phyloP scores from a whole-genome alignment of 2,329 filamentous ascomycete genomes.

The Sphaerulina musiva region DNA sequence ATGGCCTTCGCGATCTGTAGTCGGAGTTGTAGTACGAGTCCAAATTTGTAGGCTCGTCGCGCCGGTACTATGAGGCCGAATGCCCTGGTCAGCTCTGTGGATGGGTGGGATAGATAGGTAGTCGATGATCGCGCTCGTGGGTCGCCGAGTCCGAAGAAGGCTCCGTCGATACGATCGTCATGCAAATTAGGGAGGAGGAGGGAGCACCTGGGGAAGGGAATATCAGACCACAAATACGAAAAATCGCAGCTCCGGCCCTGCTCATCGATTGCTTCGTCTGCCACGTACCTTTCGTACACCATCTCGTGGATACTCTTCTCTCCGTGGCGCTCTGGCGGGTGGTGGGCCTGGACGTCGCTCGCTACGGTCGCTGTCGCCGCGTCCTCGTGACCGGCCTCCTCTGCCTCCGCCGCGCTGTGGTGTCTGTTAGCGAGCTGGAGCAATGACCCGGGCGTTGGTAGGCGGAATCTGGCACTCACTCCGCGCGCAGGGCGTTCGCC shows the following conservation, averaged over 20 bases:
- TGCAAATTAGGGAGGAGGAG: slow-evolving; percentile 34
- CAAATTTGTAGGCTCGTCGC: slow-evolving; percentile 46
- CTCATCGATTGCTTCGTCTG: slow-evolving; percentile 42
- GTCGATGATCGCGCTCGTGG: slow-evolving; percentile 21
- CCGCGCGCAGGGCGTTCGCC: slow-evolving; percentile 52
- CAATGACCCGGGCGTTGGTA: background rate
- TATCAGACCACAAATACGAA: slow-evolving; percentile 42
- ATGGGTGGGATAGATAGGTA: slow-evolving; percentile 13
- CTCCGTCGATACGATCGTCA: slow-evolving; percentile 18
- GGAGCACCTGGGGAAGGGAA: slow-evolving; percentile 35
- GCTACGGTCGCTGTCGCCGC: slow-evolving; percentile 24
- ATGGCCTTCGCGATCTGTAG: slow-evolving; percentile 4
- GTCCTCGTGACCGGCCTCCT: slow-evolving; percentile 22
- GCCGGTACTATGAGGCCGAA: slow-evolving; percentile 30
- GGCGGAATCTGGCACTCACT: slow-evolving; percentile 7
- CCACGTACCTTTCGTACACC: slow-evolving; percentile 76
- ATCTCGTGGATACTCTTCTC: slow-evolving; percentile 62
- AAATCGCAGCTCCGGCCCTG: slow-evolving; percentile 79
- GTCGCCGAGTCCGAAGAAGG: slow-evolving; percentile 19
- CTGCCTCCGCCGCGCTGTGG: slow-evolving; percentile 23
- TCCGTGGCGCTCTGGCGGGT: slow-evolving; percentile 59
- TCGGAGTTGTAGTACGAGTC: slow-evolving; percentile 53
- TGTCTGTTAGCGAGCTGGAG: background rate
- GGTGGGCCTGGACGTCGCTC: slow-evolving; percentile 37
- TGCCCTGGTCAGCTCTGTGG: slow-evolving; percentile 34